Evolutionary conservation across 129 eudicot genomes (phyloP), one percentile per base, ranked within the genome.

Genomic region (Sambucus nigra): DNA sequence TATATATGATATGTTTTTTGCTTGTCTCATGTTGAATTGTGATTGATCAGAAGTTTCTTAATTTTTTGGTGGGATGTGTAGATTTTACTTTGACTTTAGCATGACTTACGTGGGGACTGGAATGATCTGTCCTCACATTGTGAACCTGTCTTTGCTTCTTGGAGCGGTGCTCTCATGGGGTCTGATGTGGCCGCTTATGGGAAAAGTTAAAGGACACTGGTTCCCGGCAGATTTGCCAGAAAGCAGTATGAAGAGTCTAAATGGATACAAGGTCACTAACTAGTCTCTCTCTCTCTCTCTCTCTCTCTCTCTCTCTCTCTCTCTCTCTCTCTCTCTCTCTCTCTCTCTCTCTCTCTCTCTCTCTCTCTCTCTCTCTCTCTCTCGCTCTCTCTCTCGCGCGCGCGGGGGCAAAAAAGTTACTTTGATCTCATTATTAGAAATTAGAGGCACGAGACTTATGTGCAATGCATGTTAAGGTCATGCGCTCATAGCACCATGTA

Each of bases 131-230:
- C 75, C 99, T 42, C 88, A 91, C 74, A 80, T 79, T 29, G 94
- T 91, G 46, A 91, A 91, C 80, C 21, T 91, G 25, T 91, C 99
- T 7, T 51, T 85, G 73, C 77, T 91, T 26, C 55, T 91, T 52
- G 95, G 99, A 63, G 89, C 95, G 19, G 72, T 86, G 23, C 45
- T 91, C 58, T 91, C 99, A 7, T 89, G 94, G 87, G 98, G 98
- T 26, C 55, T 89, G 19, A 84, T 91, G 99, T 91, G 95, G 94
- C 99, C 99, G 0, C 73, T 86, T 28, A 73, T 91, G 1, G 69
- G 60, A 39, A 69, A 28, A 1, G 69, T 64, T 8, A 74, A 75
- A 46, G 99, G 99, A 33, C 61, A 76, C 8, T 91, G 99, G 99
- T 91, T 60, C 51, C 89, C 88, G 15, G 64, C 71, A 13, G 64